Base-by-base conservation (phyloP, 1,284 basidiomycete genomes). In the Megacollybia platyphylla region DNA sequence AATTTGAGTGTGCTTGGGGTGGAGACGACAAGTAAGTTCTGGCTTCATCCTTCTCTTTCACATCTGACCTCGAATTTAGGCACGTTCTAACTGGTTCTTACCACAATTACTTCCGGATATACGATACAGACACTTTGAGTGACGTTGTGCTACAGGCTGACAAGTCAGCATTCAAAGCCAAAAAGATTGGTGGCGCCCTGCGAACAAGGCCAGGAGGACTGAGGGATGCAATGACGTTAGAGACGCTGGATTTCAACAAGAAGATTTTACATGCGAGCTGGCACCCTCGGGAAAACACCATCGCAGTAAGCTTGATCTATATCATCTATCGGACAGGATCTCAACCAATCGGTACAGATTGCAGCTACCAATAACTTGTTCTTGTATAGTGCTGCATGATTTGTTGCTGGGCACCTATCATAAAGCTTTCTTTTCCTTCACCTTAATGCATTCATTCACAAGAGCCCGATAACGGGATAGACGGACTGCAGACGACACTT, bases 91-190 rank as follows among this genome's bases (percentile, higher is more conserved):
- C 96, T 10, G 96, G 96, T 40, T 97, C 93, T 39, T 98, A 99
- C 68, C 93, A 97, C 71, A 99, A 99, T 66, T 97, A 97, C 68
- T 96, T 99, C 85, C 91, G 94, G 63, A 93, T 99, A 75, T 97
- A 93, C 64, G 94, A 98, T 61, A 80, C 85, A 50, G 90, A 97
- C 49, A 84, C 85, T 35, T 67, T 84, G 53, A 86, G 83, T 49
- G 94, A 97, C 56, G 81, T 96, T 30, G 90, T 97, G 10, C 64
- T 99, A 45, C 96, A 98, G 65, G 96, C 96, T 4, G 96, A 99
- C 70, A 99, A 99, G 67, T 94, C 91, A 10, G 94, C 94, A 4
- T 99, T 99, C 74, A 98, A 98, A 66, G 90, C 90, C 40, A 98
- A 97, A 81, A 97, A 97, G 72, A 88, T 94, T 47, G 89, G 85